Conservation (phyloP, 1,284 basidiomycete genomes). For the Pseudozyma flocculosa region DNA sequence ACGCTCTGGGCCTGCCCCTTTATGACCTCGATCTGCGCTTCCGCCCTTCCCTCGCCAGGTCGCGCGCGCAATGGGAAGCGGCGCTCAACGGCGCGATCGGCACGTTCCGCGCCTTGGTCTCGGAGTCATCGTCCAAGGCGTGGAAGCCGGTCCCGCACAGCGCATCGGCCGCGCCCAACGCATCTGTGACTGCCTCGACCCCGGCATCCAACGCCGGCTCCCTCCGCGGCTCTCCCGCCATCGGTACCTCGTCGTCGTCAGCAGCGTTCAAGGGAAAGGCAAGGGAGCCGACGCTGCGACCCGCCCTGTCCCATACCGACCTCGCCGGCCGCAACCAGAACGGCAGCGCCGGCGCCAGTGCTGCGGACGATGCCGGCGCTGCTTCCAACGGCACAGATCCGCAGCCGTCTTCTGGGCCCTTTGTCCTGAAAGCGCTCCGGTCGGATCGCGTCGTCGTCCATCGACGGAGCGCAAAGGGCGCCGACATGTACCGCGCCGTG, state of each 20-base stretch:
- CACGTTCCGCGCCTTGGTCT: conserved; percentile 32
- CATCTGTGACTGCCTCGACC: conserved; percentile 14
- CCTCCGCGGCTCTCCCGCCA: conserved; percentile 8
- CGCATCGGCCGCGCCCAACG: conserved; percentile 2
- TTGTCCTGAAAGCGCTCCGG: conserved; percentile 38
- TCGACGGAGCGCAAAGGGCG: conserved; percentile 61
- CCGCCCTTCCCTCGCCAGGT: conserved; percentile 3
- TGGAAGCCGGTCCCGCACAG: conserved; percentile 35
- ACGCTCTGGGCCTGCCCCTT: too few species aligned
- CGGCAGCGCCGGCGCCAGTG: conserved; percentile 1
- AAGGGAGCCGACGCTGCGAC: conserved; percentile 20
- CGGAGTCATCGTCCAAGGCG: conserved; percentile 29
- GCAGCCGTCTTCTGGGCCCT: conserved; percentile 5
- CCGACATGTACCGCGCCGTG: conserved; percentile 80
- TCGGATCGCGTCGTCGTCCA: conserved; percentile 60
- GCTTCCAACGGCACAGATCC: not conserved
- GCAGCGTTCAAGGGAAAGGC: conserved; percentile 6
- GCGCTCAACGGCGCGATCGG: conserved; percentile 38
- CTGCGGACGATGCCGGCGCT: conserved; percentile 5
- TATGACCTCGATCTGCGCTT: not conserved
- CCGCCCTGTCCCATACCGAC: conserved; percentile 23
- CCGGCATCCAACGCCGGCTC: conserved; percentile 13
- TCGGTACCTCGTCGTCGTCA: conserved; percentile 1
- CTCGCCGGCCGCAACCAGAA: conserved; percentile 1
- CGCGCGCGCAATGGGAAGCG: conserved; percentile 40